Percentiles rank a stretch among this genome's conserved stretches.
Conservation (phyloP, 495 filamentous ascomycete genomes). For the Staphylotrichum tortipilum region DNA sequence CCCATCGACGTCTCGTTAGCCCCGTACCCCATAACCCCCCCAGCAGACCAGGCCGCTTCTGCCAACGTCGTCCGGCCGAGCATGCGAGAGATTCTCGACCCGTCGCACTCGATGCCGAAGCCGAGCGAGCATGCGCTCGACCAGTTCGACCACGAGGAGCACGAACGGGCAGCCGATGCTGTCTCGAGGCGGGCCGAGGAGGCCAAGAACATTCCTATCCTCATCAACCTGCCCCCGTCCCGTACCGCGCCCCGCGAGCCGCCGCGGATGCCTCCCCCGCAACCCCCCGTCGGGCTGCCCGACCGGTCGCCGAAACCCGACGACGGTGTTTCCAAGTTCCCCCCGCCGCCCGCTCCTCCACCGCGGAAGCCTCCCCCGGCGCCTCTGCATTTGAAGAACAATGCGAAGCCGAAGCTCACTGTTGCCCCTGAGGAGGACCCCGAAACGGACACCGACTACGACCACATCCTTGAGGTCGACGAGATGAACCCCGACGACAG, state of each 20-base stretch:
- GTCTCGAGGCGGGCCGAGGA: slow-evolving; percentile 33
- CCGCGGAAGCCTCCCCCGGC: slow-evolving; percentile 76
- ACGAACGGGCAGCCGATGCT: slow-evolving; percentile 34
- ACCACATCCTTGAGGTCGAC: slow-evolving; percentile 61
- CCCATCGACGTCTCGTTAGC: slow-evolving; percentile 45
- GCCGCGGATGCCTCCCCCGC: slow-evolving; percentile 35
- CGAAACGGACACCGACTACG: slow-evolving; percentile 75
- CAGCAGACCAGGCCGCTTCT: slow-evolving; percentile 30
- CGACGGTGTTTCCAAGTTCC: slow-evolving; percentile 38
- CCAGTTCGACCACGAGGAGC: slow-evolving; percentile 45
- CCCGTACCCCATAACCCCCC: slow-evolving; percentile 51
- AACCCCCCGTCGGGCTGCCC: slow-evolving; percentile 32
- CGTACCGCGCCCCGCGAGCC: slow-evolving; percentile 40
- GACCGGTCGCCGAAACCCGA: slow-evolving; percentile 37
- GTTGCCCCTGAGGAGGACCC: slow-evolving; percentile 45
- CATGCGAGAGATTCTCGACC: slow-evolving; percentile 37
- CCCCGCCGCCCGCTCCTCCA: slow-evolving; percentile 43
- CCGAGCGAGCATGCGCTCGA: slow-evolving; percentile 44
- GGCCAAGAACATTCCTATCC: slow-evolving; percentile 36
- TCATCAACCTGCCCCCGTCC: slow-evolving; percentile 38
- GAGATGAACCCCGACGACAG: slow-evolving; percentile 47
- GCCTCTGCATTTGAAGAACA: slow-evolving; percentile 63
- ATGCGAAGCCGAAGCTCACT: slow-evolving; percentile 33
- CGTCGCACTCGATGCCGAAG: slow-evolving; percentile 46
- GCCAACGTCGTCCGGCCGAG: slow-evolving; percentile 21